Conservation (phyloP, 805 yeast genomes). For the Zygosaccharomyces gambellarensis region DNA sequence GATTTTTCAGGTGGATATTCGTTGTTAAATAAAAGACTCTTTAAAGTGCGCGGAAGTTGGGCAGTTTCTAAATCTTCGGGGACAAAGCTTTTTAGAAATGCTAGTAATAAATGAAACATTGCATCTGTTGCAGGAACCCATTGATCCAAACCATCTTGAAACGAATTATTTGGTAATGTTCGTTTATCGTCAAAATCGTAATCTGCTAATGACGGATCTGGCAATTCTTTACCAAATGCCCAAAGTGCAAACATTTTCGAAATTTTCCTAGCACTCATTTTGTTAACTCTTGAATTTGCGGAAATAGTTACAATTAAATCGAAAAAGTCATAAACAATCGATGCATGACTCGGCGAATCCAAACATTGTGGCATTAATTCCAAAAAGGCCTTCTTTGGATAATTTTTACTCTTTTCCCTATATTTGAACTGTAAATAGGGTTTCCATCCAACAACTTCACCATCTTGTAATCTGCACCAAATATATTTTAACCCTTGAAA, state of each 20-base stretch:
- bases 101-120: conserved; percentile 68
- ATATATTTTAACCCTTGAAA: conserved; percentile 72
- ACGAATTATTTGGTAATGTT: conserved; percentile 34
- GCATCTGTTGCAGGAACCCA: conserved; percentile 87
- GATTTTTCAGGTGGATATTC: conserved; percentile 68
- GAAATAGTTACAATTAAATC: conserved; percentile 74
- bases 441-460: conserved; percentile 82
- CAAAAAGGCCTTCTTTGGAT: conserved; percentile 68
- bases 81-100: conserved; percentile 75
- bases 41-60: conserved; percentile 59
- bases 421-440: conserved; percentile 66
- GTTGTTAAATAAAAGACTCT: conserved; percentile 56
- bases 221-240: conserved; percentile 57
- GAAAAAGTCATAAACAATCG: conserved; percentile 81
- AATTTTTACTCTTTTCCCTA: conserved; percentile 59
- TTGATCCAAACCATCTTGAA: conserved; percentile 63
- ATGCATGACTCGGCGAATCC: conserved; percentile 80
- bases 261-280: conserved; percentile 73
- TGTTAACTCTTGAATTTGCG: conserved; percentile 71
- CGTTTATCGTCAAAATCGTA: conserved; percentile 21
- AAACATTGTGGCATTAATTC: conserved; percentile 81
- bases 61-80: conserved; percentile 54
- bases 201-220: conserved; percentile 28
- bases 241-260: conserved; percentile 80
- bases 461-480: conserved; percentile 81